A percentile compares a stretch with the other conserved stretches of the same genome.
phyloP scores from a whole-genome alignment of 139 green algal genomes.

The Volvox reticuliferus region DNA sequence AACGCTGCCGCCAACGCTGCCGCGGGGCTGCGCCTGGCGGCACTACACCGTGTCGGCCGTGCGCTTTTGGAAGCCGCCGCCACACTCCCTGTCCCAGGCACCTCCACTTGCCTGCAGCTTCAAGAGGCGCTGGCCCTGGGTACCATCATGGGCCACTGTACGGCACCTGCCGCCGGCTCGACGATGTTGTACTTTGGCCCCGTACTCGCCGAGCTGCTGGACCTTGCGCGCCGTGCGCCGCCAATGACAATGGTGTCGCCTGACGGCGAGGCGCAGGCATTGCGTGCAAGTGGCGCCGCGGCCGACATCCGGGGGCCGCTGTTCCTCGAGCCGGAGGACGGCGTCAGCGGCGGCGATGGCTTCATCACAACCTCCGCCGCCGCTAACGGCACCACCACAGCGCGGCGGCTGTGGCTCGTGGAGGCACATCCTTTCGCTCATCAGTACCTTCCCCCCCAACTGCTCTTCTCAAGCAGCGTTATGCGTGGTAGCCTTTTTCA shows the following conservation, averaged over 20 bases:
- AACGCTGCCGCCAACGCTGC: not conserved
- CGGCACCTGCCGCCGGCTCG: too few relatives aligned
- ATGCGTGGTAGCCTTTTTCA: not conserved
- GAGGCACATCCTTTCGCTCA: constrained; percentile 37
- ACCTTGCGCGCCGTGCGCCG: constrained; percentile 34
- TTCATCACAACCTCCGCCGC: not conserved
- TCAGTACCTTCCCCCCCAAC: constrained; percentile 45
- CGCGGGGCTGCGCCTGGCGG: constrained; percentile 37
- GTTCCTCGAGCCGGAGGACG: constrained; percentile 13
- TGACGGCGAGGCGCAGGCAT: constrained; percentile 23
- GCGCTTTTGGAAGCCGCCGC: constrained; percentile 35
- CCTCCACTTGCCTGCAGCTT: constrained; percentile 42
- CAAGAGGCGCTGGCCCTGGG: constrained; percentile 41
- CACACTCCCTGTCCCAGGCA: constrained; percentile 38
- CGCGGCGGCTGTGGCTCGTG: constrained; percentile 45
- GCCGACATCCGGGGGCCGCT: constrained; percentile 44
- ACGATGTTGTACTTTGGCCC: constrained; percentile 14
- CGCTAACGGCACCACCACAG: not conserved
- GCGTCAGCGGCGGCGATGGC: not conserved
- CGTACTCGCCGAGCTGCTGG: constrained; percentile 27
- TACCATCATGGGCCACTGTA: constrained; percentile 16
- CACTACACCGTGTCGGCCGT: constrained; percentile 41
- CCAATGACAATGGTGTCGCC: constrained; percentile 44
- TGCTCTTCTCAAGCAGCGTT: not conserved
- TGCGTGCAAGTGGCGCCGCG: constrained; percentile 14